These are phyloP conservation scores for Neophaeococcomyces aloes DNA, from an alignment of 2,329 filamentous ascomycete genomes.

Conservation along the genomic window DNA sequence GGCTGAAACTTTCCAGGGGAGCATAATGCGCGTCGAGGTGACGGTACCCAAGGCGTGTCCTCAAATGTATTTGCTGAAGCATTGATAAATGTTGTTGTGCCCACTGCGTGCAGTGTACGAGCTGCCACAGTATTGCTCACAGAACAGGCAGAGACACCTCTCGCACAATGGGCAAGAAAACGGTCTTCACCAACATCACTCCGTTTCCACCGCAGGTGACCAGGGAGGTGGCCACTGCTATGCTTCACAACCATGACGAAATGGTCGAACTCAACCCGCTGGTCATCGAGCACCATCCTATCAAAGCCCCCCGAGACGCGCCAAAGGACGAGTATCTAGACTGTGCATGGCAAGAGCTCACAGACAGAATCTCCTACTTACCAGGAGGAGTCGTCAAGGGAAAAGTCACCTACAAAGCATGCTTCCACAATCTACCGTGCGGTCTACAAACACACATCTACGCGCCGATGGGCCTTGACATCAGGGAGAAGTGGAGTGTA, in stretches of 20 bases:
- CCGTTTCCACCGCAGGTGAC: constrained; percentile 60
- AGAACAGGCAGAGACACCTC: neutral
- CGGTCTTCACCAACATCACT: constrained; percentile 66
- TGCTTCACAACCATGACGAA: constrained; percentile 64
- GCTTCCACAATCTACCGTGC: constrained; percentile 62
- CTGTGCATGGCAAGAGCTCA: constrained; percentile 68
- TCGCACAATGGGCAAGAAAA: constrained; percentile 55
- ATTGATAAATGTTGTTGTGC: too few relatives aligned
- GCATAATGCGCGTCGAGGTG: neutral
- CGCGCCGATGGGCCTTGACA: constrained; percentile 69
- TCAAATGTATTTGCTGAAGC: neutral
- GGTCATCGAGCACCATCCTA: constrained; percentile 59
- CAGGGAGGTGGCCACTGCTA: constrained; percentile 59
- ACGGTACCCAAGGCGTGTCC: too few relatives aligned
- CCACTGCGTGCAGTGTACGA: too few relatives aligned
- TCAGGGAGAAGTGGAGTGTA: constrained; percentile 67
- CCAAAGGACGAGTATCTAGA: constrained; percentile 56
- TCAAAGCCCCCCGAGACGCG: constrained; percentile 56
- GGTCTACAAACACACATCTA: constrained; percentile 77
- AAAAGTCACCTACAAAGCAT: constrained; percentile 66
- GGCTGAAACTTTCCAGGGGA: neutral
- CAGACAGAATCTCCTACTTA: constrained; percentile 65
- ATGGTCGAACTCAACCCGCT: constrained; percentile 87
- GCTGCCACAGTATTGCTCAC: too few relatives aligned
- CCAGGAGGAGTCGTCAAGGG: constrained; percentile 55